Conservation (phyloP, 164 flowering plant genomes). For the grape (Vitis vinifera) region DNA sequence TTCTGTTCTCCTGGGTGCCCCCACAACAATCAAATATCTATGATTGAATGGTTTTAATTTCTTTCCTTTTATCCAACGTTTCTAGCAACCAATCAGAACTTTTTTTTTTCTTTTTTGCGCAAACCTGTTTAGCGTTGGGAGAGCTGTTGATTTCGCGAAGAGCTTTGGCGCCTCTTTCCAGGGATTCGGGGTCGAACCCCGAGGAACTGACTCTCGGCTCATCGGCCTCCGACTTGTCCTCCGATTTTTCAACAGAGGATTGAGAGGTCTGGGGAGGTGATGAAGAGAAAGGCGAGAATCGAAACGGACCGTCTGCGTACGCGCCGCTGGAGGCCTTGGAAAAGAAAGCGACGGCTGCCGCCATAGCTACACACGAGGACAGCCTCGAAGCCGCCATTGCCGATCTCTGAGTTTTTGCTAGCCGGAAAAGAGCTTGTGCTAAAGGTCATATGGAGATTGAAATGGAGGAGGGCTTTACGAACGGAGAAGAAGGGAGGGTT, state of each 20-base stretch:
- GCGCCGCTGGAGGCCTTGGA: constrained; percentile 29
- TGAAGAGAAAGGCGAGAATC: constrained; percentile 41
- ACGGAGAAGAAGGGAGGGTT: too few species aligned
- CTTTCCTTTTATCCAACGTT: not conserved
- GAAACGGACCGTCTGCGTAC: constrained; percentile 48
- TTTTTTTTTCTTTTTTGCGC: not conserved
- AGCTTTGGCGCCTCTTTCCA: constrained; percentile 83
- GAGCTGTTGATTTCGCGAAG: constrained; percentile 67
- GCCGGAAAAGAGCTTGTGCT: not conserved
- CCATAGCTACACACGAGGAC: constrained; percentile 36
- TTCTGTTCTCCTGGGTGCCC: too few species aligned
- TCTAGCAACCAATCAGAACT: not conserved
- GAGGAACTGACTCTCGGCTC: constrained; percentile 40
- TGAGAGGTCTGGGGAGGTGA: constrained; percentile 16
- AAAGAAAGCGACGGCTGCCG: constrained; percentile 39
- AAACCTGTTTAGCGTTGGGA: constrained; percentile 45
- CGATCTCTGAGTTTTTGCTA: not conserved
- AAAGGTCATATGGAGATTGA: too few species aligned
- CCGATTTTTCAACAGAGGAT: constrained; percentile 18
- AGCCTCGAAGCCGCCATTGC: constrained; percentile 39
- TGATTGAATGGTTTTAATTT: not conserved
- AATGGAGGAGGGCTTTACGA: too few species aligned
- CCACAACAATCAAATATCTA: too few species aligned
- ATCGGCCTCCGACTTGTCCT: constrained; percentile 31
- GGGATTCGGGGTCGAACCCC: constrained; percentile 62